A percentile compares a stretch with the other conserved stretches of the same genome.
These are phyloP conservation scores for Phytophthora pistaciae DNA, from an alignment of 352 stramenopile genomes.

Conservation along the genomic window DNA sequence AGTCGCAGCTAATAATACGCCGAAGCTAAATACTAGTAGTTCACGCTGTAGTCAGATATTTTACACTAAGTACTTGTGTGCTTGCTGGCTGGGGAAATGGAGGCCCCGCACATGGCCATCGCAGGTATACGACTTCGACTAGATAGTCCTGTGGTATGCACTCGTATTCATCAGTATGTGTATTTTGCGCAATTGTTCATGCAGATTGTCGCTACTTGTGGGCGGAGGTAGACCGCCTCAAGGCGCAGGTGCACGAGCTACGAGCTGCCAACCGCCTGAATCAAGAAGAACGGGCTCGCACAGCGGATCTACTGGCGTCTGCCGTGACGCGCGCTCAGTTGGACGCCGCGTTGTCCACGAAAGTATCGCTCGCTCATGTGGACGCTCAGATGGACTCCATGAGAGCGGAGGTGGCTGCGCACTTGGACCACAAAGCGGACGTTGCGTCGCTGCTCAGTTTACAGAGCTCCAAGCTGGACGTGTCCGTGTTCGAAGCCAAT, in stretches of 20 bases:
- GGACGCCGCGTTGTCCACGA: constrained; percentile 68
- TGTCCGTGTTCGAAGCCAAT: constrained; percentile 66
- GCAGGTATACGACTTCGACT: constrained; percentile 17
- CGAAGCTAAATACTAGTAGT: neutral
- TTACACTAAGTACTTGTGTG: neutral
- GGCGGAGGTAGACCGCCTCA: constrained; percentile 69
- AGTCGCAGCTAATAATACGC: constrained; percentile 1
- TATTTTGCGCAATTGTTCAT: constrained; percentile 1
- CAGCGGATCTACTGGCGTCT: constrained; percentile 46
- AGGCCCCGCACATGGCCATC: constrained; percentile 29
- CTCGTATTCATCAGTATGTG: constrained; percentile 1
- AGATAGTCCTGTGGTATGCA: too few species aligned
- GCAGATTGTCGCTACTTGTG: constrained; percentile 62
- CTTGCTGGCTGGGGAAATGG: neutral
- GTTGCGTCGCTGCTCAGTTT: constrained; percentile 32
- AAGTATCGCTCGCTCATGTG: constrained; percentile 56
- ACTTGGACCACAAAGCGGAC: constrained; percentile 59
- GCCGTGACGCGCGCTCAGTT: constrained; percentile 72
- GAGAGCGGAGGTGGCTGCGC: constrained; percentile 37
- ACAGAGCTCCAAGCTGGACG: constrained; percentile 68
- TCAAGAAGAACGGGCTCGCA: constrained; percentile 41
- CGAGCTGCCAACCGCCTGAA: constrained; percentile 33
- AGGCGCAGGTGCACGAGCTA: constrained; percentile 55
- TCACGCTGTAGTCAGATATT: neutral
- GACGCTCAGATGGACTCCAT: constrained; percentile 42